Evolutionary conservation across 306 rosid species (phyloP), one percentile per base, ranked within the genome.

Genomic region (Rosa rugosa): DNA sequence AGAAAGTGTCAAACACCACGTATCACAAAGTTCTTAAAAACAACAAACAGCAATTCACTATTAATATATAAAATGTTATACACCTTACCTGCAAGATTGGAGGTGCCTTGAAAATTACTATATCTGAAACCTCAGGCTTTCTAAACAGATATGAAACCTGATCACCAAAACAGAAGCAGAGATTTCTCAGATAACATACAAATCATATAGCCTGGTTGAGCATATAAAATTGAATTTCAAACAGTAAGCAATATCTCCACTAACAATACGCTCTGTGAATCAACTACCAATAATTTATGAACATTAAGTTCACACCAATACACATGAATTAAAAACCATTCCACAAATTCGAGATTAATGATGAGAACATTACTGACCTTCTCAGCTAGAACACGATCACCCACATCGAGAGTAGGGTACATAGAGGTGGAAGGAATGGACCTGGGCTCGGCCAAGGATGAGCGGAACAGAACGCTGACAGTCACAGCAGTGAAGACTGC

Each of bases 351-450:
- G 20, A 50, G 4, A 49, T 12, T 3, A 49, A 49, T 14, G 20
- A 50, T 1, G n/a, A 49, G 38, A 57, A 36, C n/a, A 17, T 46
- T 8, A 25, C 84, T n/a, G 38, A 95, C 99, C 99, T 95, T 95
- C 83, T 95, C 98, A 0, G 99, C 91, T 62, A 95, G 79, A 87
- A 95, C 80, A 8, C 99, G 99, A 72, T 95, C 99, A 53, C 99
- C 99, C 2, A 86, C 97, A 69, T 91, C 90, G 8, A 95, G 94
- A 49, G 98, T 93, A 13, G 99, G 99, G 79, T 46, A 83, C 99
- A 95, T 93, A 18, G 99, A 95, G 76, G 94, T 22, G 20, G 99
- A 95, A 47, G 99, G 98, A 79, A 95, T 95, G 11, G 99, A 95
- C 47, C 92, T 81, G 3, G 99, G 97, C 84, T 95, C 98, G 44